Evolutionary conservation across 2,329 filamentous ascomycete species (phyloP).

Genomic region (Pestalotiopsis sp.): DNA sequence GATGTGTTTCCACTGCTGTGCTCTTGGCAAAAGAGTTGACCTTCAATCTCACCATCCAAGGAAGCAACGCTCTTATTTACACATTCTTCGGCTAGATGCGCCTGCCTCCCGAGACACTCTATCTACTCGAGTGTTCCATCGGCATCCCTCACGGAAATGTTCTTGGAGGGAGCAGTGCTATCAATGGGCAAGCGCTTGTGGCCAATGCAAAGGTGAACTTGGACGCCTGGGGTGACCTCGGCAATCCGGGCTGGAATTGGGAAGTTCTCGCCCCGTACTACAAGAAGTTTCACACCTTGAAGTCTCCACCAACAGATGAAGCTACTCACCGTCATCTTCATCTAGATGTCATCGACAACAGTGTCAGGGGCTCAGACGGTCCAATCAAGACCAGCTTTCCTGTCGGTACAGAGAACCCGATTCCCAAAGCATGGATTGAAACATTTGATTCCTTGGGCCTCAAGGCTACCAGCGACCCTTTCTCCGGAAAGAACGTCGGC

Average conservation of each 20-base stretch:
- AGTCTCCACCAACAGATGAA: background rate
- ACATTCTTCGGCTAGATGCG: too few relatives aligned
- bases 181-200: constrained; percentile 18
- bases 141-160: constrained; percentile 14
- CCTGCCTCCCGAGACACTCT: too few relatives aligned
- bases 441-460: constrained; percentile 14
- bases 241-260: constrained; percentile 23
- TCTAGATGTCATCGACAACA: background rate
- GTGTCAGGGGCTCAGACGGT: background rate
- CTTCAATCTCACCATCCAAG: too few relatives aligned
- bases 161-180: constrained; percentile 19
- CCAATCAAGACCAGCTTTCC: constrained; percentile 5
- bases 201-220: constrained; percentile 13
- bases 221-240: constrained; percentile 19
- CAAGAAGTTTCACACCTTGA: background rate
- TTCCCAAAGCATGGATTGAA: constrained; percentile 14
- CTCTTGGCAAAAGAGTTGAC: too few relatives aligned
- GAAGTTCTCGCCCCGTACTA: constrained; percentile 17
- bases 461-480: constrained; percentile 8
- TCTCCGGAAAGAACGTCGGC: constrained; percentile 14
- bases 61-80: too few relatives aligned
- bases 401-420: constrained; percentile 2
- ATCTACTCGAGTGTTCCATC: background rate
- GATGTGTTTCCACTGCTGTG: too few relatives aligned
- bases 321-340: background rate